Evolutionary conservation across 306 rosid species (phyloP), one percentile per base, ranked within the genome.

Genomic region (Cucurbita argyrosperma): DNA sequence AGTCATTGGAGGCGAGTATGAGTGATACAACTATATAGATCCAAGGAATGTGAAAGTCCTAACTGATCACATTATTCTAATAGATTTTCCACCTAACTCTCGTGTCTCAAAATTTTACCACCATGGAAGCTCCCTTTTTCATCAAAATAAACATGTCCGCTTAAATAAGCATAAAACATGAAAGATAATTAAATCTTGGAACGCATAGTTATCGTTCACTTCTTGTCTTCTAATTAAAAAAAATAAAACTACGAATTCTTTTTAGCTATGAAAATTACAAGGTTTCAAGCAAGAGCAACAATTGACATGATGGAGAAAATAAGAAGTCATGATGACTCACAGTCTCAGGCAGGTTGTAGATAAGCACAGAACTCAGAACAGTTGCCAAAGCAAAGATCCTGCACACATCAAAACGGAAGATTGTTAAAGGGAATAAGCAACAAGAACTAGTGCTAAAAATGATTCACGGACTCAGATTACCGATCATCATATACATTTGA

Each of bases 401-500:
- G 85, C 85, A 80, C 79, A 63, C 59, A 69, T 64, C 49, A 76
- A 58, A 76, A 63, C 60, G 38, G 53, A 76, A 75, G 45, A 56
- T 56, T 46, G 73, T 67, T 42, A 19, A 30, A 46, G 59, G 62
- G 6, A 74, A 71, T 35, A 13, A 38, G 55, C 72, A 79, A 37
- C 45, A 63, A 47, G 7, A n/a, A 62, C 39, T 18, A 39, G 63
- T 26, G 46, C 16, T 70, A 72, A 76, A 76, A 54, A 54, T 51
- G 60, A 74, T 55, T 61, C n/a, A 72, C 74, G 69, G 78, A 77
- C 54, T 49, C 60, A 68, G 76, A 85, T 85, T 91, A 94, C 98
- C 98, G 83, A 82, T 94, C 98, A 77, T 94, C 98, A 84, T 94
- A 94, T 65, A 94, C 97, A 73, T 86, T 94, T 76, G 98, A 94